Evolutionary conservation across 495 filamentous ascomycete genomes (phyloP).

Genomic region (Copromyces sp.): DNA sequence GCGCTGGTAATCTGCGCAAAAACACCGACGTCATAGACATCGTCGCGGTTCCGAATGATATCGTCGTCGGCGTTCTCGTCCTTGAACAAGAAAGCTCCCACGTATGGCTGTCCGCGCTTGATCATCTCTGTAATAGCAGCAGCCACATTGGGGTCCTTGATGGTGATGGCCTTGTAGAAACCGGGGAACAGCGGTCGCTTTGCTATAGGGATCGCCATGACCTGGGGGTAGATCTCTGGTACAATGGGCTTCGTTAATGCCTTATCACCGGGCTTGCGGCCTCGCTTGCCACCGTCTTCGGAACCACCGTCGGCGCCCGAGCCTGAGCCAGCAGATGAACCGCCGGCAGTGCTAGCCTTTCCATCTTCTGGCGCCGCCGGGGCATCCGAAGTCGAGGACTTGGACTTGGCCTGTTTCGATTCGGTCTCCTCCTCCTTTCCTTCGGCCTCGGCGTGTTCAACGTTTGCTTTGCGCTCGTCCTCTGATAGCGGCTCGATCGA

Average conservation of each 20-base stretch:
- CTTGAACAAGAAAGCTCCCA: constrained; percentile 94
- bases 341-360: constrained; percentile 30
- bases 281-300: constrained; percentile 40
- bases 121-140: constrained; percentile 91
- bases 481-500: constrained; percentile 31
- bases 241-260: constrained; percentile 77
- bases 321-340: constrained; percentile 26
- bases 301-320: constrained; percentile 34
- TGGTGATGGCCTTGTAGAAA: constrained; percentile 97
- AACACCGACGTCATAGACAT: constrained; percentile 90
- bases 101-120: constrained; percentile 95
- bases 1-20: constrained; percentile 96
- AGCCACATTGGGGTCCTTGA: constrained; percentile 80
- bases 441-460: constrained; percentile 34
- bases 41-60: constrained; percentile 72
- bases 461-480: constrained; percentile 38
- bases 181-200: constrained; percentile 93
- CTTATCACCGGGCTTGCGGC: constrained; percentile 58
- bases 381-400: constrained; percentile 30
- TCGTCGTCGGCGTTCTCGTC: constrained; percentile 90
- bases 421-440: constrained; percentile 23
- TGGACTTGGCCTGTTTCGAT: constrained; percentile 25
- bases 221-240: constrained; percentile 93
- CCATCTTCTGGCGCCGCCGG: constrained; percentile 31
- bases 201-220: constrained; percentile 97